Base-by-base conservation (phyloP, 106 monocot species). In the Chionographis japonica region DNA sequence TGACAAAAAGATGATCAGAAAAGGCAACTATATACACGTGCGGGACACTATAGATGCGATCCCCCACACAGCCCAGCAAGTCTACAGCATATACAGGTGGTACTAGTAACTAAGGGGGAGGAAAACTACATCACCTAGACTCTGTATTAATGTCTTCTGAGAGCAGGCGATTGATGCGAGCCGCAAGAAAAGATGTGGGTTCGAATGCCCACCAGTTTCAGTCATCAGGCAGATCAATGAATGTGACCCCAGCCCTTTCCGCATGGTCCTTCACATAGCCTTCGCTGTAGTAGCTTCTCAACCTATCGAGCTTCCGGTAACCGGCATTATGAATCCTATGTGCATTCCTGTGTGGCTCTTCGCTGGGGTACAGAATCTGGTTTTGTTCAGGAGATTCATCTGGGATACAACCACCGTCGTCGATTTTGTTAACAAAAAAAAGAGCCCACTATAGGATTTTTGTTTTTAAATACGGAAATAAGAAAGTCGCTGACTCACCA, bases 401-500 rank as follows among this genome's bases (percentile, higher is more conserved):
- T 68, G 60, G 53, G 4, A 57, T 12, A 20, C 43, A n/a, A 27
- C 27, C 46, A 46, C 9, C 46, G 5, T 46, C 1, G 27, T 46
- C 1, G 27, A 50, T 6, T 20, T 19, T 50, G 38, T 46, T 14
- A 66, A 2, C 19, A 60, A n/a, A 7, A 36, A 37, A 16, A n/a
- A n/a, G n/a, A n/a, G n/a, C 27, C 27, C 14, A 27, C 54, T 51
- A 36, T 52, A 13, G 51, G 72, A 43, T 15, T 3, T 16, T 56
- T 14, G 46, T 3, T 16, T 56, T 14, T 5, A 46, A 46, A 46
- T 10, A 46, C 46, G 9, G 46, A 46, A 46, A 61, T 78, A 71
- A 2, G 84, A 15, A 55, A 12, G 73, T 74, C 64, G 49, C 15
- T 19, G 51, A 56, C 68, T 76, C 51, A 78, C 74, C 75, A 71